Base-by-base conservation (phyloP, 805 yeast genomes). In the Schwanniomyces vanrijiae region DNA sequence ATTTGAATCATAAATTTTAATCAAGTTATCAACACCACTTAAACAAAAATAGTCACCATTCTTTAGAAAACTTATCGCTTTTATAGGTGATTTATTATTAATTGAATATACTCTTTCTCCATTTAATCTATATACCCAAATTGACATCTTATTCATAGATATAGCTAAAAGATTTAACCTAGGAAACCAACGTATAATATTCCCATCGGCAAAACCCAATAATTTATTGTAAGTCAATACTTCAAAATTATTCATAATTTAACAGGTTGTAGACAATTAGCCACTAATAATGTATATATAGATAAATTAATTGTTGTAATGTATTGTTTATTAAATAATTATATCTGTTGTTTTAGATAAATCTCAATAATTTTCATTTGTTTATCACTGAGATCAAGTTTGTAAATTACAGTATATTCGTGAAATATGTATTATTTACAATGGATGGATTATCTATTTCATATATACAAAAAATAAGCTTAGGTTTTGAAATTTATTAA, bases 61-160 rank as follows among this genome's bases (percentile, higher is more conserved):
- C 13, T 59, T 61, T 48, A 62, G 60, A 64, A 65, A 73, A 21
- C 60, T 53, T 6, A 69, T 61, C 14, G 59, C 61, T 3, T 61
- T 46, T 24, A 72, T 71, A 13, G 56, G 58, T 8, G 69, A 61
- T 43, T 62, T 61, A 43, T 71, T 63, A 40, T 70, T 68, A 22
- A 76, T 63, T 13, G 80, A 71, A 71, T 81, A 81, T 4, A 81
- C 78, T 18, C 78, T 54, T 49, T 76, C 78, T 1, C 84, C 85
- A 48, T 75, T 77, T 37, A 75, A 61, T 41, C 88, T 73, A 52
- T 76, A 80, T 8, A 83, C 73, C 68, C 80, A 71, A 4, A 73
- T 55, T 3, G 78, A 82, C 60, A 46, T 69, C 48, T 55, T 66
- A 56, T 47, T 84, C 86, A 62, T 78, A 8, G 81, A 68, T 2